Base-by-base conservation (phyloP, 2,329 filamentous ascomycete genomes). In the Aureobasidium sp. region DNA sequence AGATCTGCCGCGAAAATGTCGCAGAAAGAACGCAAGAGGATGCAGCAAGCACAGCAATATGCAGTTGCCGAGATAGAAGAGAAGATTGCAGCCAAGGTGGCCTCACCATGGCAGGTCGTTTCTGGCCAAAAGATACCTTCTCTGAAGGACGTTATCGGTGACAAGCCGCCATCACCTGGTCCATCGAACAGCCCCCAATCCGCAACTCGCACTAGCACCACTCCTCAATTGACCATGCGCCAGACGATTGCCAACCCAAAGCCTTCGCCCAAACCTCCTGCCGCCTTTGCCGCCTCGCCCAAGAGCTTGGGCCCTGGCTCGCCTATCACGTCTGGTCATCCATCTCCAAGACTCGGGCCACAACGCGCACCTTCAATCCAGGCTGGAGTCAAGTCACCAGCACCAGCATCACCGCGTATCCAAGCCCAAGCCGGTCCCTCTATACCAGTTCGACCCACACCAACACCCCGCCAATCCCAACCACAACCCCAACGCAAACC, bases 1-100 rank as follows among this genome's bases (percentile, higher is more conserved):
- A 55, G 35, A 67, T 68, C 67, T 69, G 71, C 76, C 38, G 73
- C 76, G 0, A 96, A 89, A 70, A 74, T 95, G 65, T 96, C 92
- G 0, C 94, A 97, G 67, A 95, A 94, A 69, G 92, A 96, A 71
- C 85, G 91, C 23, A 97, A 96, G 75, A 89, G 84, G 69, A 84
- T 91, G 65, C 84, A 90, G 67, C 87, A 90, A 67, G 80, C 84
- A 63, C 84, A 71, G 68, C 65, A 77, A 72, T 57, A 71, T 67
- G 65, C 76, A 72, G 58, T 72, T 75, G 60, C 64, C 67, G 60
- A 60, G 33, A 27, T 43, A 17, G 58, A 61, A 13, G 58, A 55
- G 21, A 31, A 51, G n/a, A 47, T 40, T 5, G 53, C 60, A 5
- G 33, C 53, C 23, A 66, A 64, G 50, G 49, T 65, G 6, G 45